Conservation (phyloP, 352 stramenopile species). For the Phytophthora pistaciae region DNA sequence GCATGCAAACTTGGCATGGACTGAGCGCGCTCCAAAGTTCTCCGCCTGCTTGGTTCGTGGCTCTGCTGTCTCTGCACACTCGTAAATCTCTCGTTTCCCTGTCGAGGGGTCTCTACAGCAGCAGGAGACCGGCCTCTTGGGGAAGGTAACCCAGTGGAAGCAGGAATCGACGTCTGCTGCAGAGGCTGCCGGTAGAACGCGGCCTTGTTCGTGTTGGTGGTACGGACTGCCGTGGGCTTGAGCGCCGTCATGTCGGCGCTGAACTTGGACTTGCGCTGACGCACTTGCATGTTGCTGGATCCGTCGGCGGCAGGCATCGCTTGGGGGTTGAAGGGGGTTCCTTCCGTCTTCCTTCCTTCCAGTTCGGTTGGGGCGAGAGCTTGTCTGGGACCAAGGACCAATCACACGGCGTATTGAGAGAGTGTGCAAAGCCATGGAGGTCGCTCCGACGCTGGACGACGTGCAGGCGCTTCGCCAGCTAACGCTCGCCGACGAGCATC, state of each 20-base stretch:
- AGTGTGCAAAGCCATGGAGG: conserved; percentile 28
- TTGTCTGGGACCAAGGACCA: conserved; percentile 7
- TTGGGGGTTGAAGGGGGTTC: not conserved
- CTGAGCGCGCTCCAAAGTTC: not conserved
- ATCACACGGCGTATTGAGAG: not conserved
- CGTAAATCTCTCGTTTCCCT: not conserved
- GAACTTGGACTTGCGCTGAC: conserved; percentile 12
- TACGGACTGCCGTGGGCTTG: conserved; percentile 5
- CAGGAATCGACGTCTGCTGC: not conserved
- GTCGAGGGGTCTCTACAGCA: not conserved
- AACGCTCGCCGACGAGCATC: conserved; percentile 48
- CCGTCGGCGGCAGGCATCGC: conserved; percentile 7
- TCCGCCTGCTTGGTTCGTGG: not conserved
- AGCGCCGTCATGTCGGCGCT: not conserved
- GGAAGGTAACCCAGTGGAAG: not conserved
- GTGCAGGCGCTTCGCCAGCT: conserved; percentile 32
- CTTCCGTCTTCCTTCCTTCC: not conserved
- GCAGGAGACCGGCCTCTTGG: conserved; percentile 3
- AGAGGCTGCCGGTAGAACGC: conserved; percentile 1
- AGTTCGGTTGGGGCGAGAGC: conserved; percentile 4
- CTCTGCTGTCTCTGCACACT: conserved; percentile 9
- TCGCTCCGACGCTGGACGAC: conserved; percentile 27
- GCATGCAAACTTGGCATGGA: conserved; percentile 7
- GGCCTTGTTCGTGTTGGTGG: conserved; percentile 18
- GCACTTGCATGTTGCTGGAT: conserved; percentile 10